Percentiles rank a stretch among this genome's conserved stretches.
Conservation (phyloP, 306 rosid genomes). For the Abrus pulchellus region DNA sequence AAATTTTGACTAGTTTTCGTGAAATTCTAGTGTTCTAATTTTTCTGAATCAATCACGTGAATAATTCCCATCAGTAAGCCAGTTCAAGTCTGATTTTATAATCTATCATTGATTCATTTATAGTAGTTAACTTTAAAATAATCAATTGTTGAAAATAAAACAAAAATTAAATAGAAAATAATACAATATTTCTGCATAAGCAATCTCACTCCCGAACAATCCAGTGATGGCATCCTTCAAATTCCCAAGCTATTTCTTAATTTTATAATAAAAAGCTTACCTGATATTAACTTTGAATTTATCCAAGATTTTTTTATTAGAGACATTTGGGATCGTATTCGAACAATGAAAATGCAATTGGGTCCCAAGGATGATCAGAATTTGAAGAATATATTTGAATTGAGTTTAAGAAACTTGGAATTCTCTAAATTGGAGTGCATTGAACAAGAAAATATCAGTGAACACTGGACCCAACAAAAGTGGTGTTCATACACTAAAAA, state of each 20-base stretch:
- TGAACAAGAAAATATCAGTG: not conserved
- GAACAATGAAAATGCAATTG: not conserved
- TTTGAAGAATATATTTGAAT: not conserved
- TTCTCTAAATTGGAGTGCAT: not conserved
- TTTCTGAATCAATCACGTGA: too few relatives aligned
- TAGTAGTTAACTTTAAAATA: too few relatives aligned
- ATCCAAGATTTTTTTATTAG: not conserved
- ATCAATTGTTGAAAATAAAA: too few relatives aligned
- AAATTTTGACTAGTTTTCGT: too few relatives aligned
- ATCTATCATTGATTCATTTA: too few relatives aligned
- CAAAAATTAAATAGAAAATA: too few relatives aligned
- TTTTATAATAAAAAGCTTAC: not conserved
- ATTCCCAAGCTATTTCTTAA: not conserved
- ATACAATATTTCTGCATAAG: not conserved
- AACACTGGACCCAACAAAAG: constrained; percentile 6
- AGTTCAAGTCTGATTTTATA: too few relatives aligned
- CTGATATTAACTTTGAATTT: not conserved
- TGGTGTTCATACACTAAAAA: not conserved
- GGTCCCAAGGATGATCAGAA: not conserved
- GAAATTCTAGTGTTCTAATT: too few relatives aligned
- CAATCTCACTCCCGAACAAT: not conserved
- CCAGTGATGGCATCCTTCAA: not conserved
- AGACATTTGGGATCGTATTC: not conserved
- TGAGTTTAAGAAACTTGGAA: not conserved
- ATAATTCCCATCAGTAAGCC: too few relatives aligned